Conservation (phyloP, 2,329 filamentous ascomycete species). For the Fonsecaea multimorphosa region DNA sequence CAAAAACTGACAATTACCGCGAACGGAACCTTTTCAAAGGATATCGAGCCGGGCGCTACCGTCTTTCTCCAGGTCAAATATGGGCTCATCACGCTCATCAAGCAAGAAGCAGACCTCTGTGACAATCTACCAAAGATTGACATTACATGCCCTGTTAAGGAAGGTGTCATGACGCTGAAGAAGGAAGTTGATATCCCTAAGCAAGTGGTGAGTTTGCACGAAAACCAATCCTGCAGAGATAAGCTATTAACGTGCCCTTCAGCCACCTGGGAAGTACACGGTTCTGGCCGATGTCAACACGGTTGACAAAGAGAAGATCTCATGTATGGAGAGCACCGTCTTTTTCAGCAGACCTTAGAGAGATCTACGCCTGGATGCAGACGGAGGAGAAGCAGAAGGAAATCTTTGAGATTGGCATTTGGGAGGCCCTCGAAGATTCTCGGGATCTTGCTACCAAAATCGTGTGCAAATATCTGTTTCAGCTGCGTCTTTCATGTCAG, state of each 20-base stretch:
- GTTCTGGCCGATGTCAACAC: conserved; percentile 86
- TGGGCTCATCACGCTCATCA: conserved; percentile 87
- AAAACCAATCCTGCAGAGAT: neutral
- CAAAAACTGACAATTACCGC: conserved; percentile 78
- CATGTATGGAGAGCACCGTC: conserved; percentile 74
- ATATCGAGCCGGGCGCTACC: conserved; percentile 78
- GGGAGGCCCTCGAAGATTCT: neutral
- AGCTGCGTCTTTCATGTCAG: conserved; percentile 11
- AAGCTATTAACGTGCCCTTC: conserved; percentile 21
- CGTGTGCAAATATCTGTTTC: conserved; percentile 12
- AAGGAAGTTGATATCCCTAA: conserved; percentile 89
- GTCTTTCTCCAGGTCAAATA: conserved; percentile 89
- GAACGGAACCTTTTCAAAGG: conserved; percentile 72
- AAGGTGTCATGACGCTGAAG: conserved; percentile 72
- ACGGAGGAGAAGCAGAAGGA: neutral
- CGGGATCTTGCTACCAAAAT: neutral
- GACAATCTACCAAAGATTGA: conserved; percentile 74
- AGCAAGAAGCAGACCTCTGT: conserved; percentile 81
- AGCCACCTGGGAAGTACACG: conserved; percentile 78
- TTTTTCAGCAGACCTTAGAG: conserved; percentile 26
- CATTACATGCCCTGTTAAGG: conserved; percentile 83
- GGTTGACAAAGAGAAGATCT: conserved; percentile 74
- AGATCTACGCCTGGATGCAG: neutral
- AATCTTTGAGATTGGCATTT: neutral
- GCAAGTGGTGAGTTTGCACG: conserved; percentile 57